Evolutionary conservation across 2,329 filamentous ascomycete genomes (phyloP).

Genomic region (Colletotrichum orbiculare): DNA sequence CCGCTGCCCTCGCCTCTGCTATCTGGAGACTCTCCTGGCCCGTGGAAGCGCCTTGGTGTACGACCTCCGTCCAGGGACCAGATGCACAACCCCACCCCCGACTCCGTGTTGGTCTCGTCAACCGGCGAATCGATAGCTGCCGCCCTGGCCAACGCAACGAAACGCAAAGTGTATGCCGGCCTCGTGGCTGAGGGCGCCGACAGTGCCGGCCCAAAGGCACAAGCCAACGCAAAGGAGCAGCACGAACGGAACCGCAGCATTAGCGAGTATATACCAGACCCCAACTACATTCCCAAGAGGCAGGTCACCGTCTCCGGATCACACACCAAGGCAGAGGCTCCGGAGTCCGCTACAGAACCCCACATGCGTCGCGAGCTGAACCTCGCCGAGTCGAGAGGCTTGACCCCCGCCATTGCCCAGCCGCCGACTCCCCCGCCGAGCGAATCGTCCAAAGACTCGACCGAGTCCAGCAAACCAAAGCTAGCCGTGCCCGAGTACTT

Average conservation of each 20-base stretch:
- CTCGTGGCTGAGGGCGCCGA: conserved; percentile 49
- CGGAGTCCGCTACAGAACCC: conserved; percentile 51
- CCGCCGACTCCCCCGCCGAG: conserved; percentile 87
- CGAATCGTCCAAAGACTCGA: conserved; percentile 68
- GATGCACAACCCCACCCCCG: conserved; percentile 49
- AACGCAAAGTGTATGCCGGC: conserved; percentile 67
- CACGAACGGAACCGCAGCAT: conserved; percentile 79
- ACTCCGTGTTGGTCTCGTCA: conserved; percentile 61
- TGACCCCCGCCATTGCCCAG: conserved; percentile 68
- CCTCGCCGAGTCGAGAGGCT: conserved; percentile 80
- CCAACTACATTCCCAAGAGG: conserved; percentile 74
- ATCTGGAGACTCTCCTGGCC: conserved; percentile 72
- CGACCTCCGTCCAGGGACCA: conserved; percentile 61
- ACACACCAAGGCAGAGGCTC: conserved; percentile 56
- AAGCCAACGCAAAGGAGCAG: conserved; percentile 35
- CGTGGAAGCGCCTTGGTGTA: conserved; percentile 68
- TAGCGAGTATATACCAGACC: conserved; percentile 87
- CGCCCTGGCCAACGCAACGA: conserved; percentile 62
- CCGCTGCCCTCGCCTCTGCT: conserved; percentile 82
- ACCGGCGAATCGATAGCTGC: conserved; percentile 64
- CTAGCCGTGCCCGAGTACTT: conserved; percentile 70
- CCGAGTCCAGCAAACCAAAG: conserved; percentile 53
- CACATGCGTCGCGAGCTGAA: conserved; percentile 80
- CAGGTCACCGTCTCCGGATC: conserved; percentile 79
- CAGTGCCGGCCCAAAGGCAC: conserved; percentile 40